Evolutionary conservation across 2,329 filamentous ascomycete species (phyloP).

Genomic region (Exserohilum turcica): DNA sequence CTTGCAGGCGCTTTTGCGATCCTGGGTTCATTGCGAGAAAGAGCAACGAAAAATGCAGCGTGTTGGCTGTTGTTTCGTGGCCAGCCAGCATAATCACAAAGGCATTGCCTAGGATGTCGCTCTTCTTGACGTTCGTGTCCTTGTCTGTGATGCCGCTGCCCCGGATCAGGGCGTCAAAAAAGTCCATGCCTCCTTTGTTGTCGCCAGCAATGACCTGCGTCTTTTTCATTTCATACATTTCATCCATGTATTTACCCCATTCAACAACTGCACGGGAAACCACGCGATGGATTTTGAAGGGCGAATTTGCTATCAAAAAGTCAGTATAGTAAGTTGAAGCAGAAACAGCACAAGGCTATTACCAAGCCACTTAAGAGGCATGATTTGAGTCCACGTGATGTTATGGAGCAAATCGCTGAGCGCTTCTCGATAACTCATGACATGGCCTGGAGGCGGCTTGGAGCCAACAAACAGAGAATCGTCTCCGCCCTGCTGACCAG

Average conservation of each 20-base stretch:
- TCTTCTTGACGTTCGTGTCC: constrained; percentile 40
- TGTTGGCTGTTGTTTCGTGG: constrained; percentile 80
- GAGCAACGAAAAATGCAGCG: constrained; percentile 72
- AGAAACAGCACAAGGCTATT: constrained; percentile 29
- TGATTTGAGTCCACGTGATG: constrained; percentile 65
- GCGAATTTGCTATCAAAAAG: constrained; percentile 33
- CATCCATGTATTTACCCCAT: constrained; percentile 71
- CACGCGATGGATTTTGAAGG: constrained; percentile 55
- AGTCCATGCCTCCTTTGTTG: constrained; percentile 56
- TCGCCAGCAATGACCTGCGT: constrained; percentile 47
- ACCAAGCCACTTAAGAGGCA: constrained; percentile 63
- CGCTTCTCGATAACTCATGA: constrained; percentile 69
- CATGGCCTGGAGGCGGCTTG: constrained; percentile 44
- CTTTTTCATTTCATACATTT: constrained; percentile 68
- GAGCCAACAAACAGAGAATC: constrained; percentile 42
- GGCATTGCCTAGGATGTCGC: constrained; percentile 74
- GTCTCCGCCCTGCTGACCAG: constrained; percentile 27
- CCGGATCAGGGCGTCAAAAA: constrained; percentile 56
- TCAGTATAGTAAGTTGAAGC: constrained; percentile 3
- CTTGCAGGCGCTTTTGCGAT: constrained; percentile 69
- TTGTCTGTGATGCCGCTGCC: constrained; percentile 41
- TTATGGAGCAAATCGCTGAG: constrained; percentile 66
- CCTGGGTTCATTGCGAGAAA: constrained; percentile 69
- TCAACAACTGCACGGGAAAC: constrained; percentile 64
- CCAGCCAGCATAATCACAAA: constrained; percentile 70